A percentile compares a stretch with the other conserved stretches of the same genome.
Evolutionary conservation across 2,329 filamentous ascomycete species (phyloP).

Genomic region (Gnomoniopsis smithogilvyi): DNA sequence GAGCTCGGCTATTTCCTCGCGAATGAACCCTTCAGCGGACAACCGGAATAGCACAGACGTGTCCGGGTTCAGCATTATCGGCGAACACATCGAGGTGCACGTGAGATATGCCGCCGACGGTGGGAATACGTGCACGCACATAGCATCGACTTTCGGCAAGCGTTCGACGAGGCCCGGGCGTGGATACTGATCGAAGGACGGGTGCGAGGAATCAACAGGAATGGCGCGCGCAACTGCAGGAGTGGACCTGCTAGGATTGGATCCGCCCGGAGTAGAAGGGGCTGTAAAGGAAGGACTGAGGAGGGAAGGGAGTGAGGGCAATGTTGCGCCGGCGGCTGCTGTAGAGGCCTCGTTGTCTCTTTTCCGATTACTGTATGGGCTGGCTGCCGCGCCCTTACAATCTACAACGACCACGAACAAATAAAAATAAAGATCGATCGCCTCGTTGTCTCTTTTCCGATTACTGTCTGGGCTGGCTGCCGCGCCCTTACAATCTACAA

Average conservation of each 20-base stretch:
- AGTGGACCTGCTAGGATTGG: too few species aligned
- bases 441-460: too few species aligned
- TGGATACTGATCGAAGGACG: slow-evolving; percentile 56
- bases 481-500: too few species aligned
- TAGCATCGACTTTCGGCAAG: slow-evolving; percentile 85
- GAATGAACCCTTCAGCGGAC: background rate
- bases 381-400: too few species aligned
- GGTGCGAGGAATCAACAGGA: slow-evolving; percentile 55
- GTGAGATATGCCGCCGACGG: slow-evolving; percentile 79
- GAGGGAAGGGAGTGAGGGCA: slow-evolving; percentile 58
- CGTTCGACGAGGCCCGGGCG: slow-evolving; percentile 69
- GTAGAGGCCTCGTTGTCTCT: slow-evolving; percentile 11
- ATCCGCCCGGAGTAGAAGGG: slow-evolving; percentile 58
- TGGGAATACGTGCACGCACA: slow-evolving; percentile 92
- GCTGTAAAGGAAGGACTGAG: slow-evolving; percentile 86
- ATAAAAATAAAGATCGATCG: too few species aligned
- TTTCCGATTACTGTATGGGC: too few species aligned
- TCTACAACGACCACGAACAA: too few species aligned
- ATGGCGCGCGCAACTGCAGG: slow-evolving; percentile 42
- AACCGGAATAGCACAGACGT: background rate
- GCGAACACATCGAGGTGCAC: background rate
- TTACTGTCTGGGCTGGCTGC: too few species aligned
- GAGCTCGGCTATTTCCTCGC: background rate
- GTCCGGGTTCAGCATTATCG: background rate
- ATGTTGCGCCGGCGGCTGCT: background rate